Evolutionary conservation across 768 basidiomycete species (phyloP), one percentile per base, ranked within the genome.

Genomic region (Termitomyces sp.): DNA sequence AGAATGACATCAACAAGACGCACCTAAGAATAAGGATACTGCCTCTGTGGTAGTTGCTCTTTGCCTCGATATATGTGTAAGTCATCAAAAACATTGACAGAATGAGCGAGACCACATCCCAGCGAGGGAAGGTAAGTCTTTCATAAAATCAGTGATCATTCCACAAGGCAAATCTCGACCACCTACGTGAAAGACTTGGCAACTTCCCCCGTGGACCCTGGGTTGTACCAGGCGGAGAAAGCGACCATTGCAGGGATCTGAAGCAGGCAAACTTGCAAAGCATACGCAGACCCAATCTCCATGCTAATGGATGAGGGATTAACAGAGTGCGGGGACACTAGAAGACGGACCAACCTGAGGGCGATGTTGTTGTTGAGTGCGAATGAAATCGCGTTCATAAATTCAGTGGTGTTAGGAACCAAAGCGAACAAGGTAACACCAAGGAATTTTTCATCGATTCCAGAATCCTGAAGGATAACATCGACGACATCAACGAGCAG

Each of bases 211-310:
- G 96, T 88, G 66, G 84, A 83, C 35, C 84, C 82, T 0, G 93
- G 92, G 53, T 88, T 86, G 66, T 95, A 97, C 84, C 92, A 94
- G 5, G 95, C 96, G 19, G 93, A 95, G 73, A 99, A 98, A 0
- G 94, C 96, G 14, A 99, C 94, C 96, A 99, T 98, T 2, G 95
- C 93, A 2, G 97, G 97, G 32, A 98, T 94, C 72, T 99, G 97
- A 14, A 99, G 80, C 53, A 99, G 78, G 71, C 97, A 99, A 16
- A 99, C 97, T 72, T 99, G 97, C 3, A 99, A 80, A 5, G 97
- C 97, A 72, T 99, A 99, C 4, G 97, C 97, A 1, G 97, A 98
- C 14, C 97, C 97, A 65, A 99, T 98, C 73, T 98, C 97, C 95
- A 98, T 98, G 70, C 95, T 98, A 61, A 31, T 57, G 37, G 25